Evolutionary conservation across 2,329 filamentous ascomycete genomes (phyloP).

Genomic region (Colletotrichum eremochloae): DNA sequence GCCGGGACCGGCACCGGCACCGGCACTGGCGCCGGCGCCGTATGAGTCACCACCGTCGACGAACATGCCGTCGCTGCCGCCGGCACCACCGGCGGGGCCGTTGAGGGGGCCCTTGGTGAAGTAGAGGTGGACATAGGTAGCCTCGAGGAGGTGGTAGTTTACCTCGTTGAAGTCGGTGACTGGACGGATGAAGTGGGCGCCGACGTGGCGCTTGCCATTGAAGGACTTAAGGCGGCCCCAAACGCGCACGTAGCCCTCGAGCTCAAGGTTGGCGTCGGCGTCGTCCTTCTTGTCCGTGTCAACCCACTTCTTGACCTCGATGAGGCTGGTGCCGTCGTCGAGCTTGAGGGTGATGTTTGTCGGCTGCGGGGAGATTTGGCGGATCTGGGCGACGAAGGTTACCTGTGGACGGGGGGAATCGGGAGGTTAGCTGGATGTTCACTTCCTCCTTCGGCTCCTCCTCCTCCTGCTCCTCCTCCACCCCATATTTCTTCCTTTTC

Average conservation of each 20-base stretch:
- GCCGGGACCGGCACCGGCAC: slow-evolving; percentile 54
- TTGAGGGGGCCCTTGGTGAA: slow-evolving; percentile 78
- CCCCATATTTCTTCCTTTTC: not conserved
- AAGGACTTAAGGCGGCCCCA: slow-evolving; percentile 89
- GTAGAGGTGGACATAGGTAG: slow-evolving; percentile 88
- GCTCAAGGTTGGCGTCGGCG: slow-evolving; percentile 68
- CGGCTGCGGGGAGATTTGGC: slow-evolving; percentile 84
- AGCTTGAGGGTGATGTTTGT: slow-evolving; percentile 94
- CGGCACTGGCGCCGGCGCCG: slow-evolving; percentile 54
- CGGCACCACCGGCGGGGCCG: slow-evolving; percentile 56
- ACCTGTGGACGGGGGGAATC: slow-evolving; percentile 43
- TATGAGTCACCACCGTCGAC: slow-evolving; percentile 63
- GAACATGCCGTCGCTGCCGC: slow-evolving; percentile 66
- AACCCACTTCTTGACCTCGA: slow-evolving; percentile 92
- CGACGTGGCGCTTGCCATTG: slow-evolving; percentile 85
- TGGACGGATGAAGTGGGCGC: slow-evolving; percentile 83
- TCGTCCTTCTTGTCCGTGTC: slow-evolving; percentile 71
- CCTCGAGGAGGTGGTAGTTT: slow-evolving; percentile 91
- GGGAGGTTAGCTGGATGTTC: not conserved
- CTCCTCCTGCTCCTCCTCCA: not conserved
- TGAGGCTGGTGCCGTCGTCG: slow-evolving; percentile 92
- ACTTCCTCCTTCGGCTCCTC: not conserved
- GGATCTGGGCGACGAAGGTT: slow-evolving; percentile 91
- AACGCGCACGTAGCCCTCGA: slow-evolving; percentile 86
- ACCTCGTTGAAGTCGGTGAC: slow-evolving; percentile 92